These are phyloP conservation scores for Biscogniauxia sp. DNA, from an alignment of 2,329 filamentous ascomycete genomes.

Conservation along the genomic window DNA sequence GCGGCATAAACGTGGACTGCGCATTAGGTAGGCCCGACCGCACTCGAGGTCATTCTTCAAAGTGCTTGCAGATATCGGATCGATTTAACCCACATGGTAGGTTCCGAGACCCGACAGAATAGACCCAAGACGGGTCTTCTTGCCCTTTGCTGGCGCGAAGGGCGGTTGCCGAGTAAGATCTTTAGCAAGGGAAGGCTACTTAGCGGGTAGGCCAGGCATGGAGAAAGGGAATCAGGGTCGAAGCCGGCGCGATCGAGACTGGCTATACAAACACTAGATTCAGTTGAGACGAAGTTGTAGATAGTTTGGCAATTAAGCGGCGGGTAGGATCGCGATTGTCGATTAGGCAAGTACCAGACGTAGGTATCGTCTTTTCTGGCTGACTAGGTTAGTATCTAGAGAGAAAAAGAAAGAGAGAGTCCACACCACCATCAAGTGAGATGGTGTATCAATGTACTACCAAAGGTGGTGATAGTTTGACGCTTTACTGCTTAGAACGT, in stretches of 20 bases:
- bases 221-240: conserved; percentile 17
- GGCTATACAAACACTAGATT: conserved; percentile 2
- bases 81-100: conserved; percentile 3
- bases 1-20: conserved; percentile 1
- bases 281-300: conserved; percentile 14
- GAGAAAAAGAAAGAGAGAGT: background rate
- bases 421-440: background rate
- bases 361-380: background rate
- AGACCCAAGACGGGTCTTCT: conserved; percentile 5
- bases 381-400: no score
- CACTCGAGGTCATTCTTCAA: conserved; percentile 7
- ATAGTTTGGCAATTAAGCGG: conserved; percentile 6
- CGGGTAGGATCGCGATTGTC: conserved; percentile 7
- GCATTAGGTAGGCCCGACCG: conserved; percentile 11
- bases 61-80: conserved; percentile 4
- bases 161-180: conserved; percentile 17
- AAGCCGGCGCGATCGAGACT: conserved; percentile 14
- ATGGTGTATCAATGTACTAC: background rate
- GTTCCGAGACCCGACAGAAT: conserved; percentile 2
- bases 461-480: background rate
- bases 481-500: background rate
- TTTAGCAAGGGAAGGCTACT: conserved; percentile 2
- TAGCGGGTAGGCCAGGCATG: conserved; percentile 2
- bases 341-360: conserved; percentile 11
- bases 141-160: conserved; percentile 10